Evolutionary conservation across 345 rosid genomes (phyloP).

Genomic region (Brassica cretica): DNA sequence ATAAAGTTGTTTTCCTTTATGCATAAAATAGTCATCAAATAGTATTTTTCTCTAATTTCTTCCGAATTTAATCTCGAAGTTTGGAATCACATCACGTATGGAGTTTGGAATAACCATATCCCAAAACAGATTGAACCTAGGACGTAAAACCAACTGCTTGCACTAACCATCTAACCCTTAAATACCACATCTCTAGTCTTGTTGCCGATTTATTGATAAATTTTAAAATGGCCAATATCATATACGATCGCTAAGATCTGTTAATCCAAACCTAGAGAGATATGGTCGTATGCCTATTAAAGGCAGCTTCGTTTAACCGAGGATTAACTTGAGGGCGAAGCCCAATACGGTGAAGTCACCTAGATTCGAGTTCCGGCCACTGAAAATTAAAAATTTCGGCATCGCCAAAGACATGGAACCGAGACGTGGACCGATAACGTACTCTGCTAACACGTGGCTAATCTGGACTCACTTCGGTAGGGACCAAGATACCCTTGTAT

Average conservation of each 20-base stretch:
- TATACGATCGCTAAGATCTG: no score
- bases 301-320: neutral
- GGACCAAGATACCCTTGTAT: neutral
- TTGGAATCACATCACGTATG: neutral
- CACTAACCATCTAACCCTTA: neutral
- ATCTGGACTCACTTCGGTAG: neutral
- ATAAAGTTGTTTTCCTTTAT: neutral
- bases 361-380: neutral
- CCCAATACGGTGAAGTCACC: neutral
- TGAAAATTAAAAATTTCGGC: no score
- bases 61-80: neutral
- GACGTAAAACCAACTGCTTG: neutral
- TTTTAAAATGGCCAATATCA: no score
- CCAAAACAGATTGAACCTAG: neutral
- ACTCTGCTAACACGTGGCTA: neutral
- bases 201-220: neutral
- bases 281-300: neutral
- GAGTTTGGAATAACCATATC: neutral
- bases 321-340: no score
- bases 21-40: neutral
- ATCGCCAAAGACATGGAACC: neutral
- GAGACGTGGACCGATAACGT: neutral
- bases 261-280: neutral
- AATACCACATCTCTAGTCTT: neutral
- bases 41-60: neutral